Conservation (phyloP, 2,329 filamentous ascomycete species). For the Chrysoporthe austroafricana region DNA sequence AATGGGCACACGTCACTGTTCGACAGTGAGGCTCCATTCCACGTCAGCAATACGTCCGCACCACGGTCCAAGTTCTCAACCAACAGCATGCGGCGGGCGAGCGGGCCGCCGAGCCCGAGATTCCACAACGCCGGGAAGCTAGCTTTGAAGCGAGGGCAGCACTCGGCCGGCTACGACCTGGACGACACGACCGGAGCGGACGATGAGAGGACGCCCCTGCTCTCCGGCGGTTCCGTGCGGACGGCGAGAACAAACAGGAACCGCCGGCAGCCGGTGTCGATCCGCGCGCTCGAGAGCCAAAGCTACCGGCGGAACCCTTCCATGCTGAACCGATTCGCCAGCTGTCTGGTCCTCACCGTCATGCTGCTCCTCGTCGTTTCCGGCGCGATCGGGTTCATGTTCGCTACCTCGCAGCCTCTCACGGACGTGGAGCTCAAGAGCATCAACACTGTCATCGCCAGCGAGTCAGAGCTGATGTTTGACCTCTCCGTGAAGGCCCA, state of each 20-base stretch:
- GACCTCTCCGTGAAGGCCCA: constrained; percentile 85
- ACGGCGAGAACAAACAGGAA: constrained; percentile 61
- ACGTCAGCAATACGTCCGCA: constrained; percentile 50
- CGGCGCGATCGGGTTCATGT: constrained; percentile 85
- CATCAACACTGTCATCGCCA: constrained; percentile 89
- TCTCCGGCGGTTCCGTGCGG: constrained; percentile 62
- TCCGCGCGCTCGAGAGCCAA: constrained; percentile 75
- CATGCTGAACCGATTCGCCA: constrained; percentile 75
- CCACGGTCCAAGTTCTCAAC: constrained; percentile 63
- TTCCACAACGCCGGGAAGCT: constrained; percentile 44
- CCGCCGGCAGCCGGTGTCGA: constrained; percentile 55
- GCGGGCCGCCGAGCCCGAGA: constrained; percentile 72
- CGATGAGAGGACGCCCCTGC: constrained; percentile 80
- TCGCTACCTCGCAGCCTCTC: constrained; percentile 88
- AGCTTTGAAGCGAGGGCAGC: constrained; percentile 56
- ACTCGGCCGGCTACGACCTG: constrained; percentile 74
- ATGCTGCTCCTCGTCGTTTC: constrained; percentile 81
- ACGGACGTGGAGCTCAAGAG: constrained; percentile 76
- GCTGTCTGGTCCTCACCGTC: constrained; percentile 81
- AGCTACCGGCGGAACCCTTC: constrained; percentile 66
- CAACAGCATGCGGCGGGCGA: constrained; percentile 60
- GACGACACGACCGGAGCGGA: constrained; percentile 79
- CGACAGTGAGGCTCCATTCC: constrained; percentile 78
- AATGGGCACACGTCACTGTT: constrained; percentile 74
- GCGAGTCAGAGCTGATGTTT: constrained; percentile 93